Evolutionary conservation across 176 grass and related monocot species (phyloP), one percentile per base, ranked within the genome.

Genomic region (Oryza nivara): DNA sequence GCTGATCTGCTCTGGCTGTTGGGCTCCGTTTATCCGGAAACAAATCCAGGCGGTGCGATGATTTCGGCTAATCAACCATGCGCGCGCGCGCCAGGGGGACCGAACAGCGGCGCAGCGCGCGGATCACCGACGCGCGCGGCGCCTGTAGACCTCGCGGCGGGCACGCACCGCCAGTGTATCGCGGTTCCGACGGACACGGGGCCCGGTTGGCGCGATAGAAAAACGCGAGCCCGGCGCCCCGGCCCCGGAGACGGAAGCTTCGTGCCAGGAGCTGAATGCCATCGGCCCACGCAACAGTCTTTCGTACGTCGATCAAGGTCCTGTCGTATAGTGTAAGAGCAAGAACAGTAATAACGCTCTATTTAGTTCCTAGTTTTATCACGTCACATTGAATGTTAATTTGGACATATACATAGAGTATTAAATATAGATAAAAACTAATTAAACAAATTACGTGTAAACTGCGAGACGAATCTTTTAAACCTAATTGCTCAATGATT

Each of bases 161-260:
- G 78, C 70, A 48, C 75, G 80, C 41, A 6, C 54, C 79, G 46
- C 23, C 65, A 38, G 11, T 28, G 44, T 32, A 26, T 44, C 83
- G 54, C 54, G 13, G 49, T 32, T 47, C 49, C 73, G 66, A 5
- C 15, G 25, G 66, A 47, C 67, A 41, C 30, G 0, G n/a, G 15
- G 41, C 54, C 32, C 54, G 67, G 40, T 75, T 52, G 80, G 75
- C 45, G 74, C 35, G 7, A 63, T 68, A 8, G 14, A 74, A 54
- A 78, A 80, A 45, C 0, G 45, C 7, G 49, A 15, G 11, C 16
- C 0, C 10, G 9, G 75, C 14, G 12, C 1, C 16, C 0, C 10
- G 9, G 75, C 14, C 16, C 1, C 6, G 13, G 75, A 82, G 52
- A 19, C 16, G 16, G 52, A 56, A 91, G 89, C 89, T 91, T 84